phyloP scores from a whole-genome alignment of 2,329 filamentous ascomycete species.

The Scedosporium aurantiacum region DNA sequence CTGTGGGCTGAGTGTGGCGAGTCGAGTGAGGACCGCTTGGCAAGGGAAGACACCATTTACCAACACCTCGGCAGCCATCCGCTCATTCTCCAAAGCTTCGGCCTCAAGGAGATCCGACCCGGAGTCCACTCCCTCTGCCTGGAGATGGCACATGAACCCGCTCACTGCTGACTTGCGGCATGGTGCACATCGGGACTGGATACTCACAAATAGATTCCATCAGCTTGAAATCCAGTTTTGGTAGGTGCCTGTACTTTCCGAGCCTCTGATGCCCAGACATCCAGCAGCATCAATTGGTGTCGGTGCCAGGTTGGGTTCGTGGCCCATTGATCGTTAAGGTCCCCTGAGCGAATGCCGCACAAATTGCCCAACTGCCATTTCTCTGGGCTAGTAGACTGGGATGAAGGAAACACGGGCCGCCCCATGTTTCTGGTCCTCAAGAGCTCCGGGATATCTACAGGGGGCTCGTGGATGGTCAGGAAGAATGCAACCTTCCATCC shows the following conservation, averaged over 20 bases:
- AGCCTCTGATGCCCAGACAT: neutral
- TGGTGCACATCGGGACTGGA: neutral
- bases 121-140: neutral
- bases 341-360: neutral
- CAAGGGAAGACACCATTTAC: too few species aligned
- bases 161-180: too few species aligned
- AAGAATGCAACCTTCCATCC: neutral
- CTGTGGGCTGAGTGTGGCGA: neutral
- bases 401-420: neutral
- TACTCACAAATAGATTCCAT: neutral
- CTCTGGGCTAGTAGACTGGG: neutral
- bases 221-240: neutral
- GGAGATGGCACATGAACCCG: neutral
- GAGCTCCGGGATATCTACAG: neutral
- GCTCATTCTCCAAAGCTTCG: neutral
- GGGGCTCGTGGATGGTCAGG: neutral
- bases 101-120: neutral
- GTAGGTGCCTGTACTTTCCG: neutral
- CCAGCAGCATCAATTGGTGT: neutral
- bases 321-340: neutral
- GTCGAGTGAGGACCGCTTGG: too few species aligned
- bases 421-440: neutral
- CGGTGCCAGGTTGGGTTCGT: neutral
- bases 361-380: neutral
- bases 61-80: too few species aligned